A percentile compares a stretch with the other conserved stretches of the same genome.
Evolutionary conservation across 179 eudicot species (phyloP).

Genomic region (Heliamphora pulchella): DNA sequence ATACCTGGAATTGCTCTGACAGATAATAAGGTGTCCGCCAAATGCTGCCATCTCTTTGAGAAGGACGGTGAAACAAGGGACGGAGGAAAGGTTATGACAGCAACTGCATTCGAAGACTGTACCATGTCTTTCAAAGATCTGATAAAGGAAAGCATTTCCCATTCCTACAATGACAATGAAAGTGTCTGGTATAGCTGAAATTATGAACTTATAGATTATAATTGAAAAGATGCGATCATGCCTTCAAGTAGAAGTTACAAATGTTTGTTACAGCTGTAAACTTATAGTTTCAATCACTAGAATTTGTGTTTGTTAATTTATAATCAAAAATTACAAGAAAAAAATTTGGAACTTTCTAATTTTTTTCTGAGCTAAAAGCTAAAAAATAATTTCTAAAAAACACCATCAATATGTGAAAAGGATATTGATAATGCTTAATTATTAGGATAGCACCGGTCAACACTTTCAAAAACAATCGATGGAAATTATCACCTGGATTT

Average conservation of each 20-base stretch:
- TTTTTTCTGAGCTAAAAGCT: too few relatives aligned
- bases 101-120: slow-evolving; percentile 70
- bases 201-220: too few relatives aligned
- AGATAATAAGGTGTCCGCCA: slow-evolving; percentile 86
- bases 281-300: too few relatives aligned
- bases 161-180: slow-evolving; percentile 48
- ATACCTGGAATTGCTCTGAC: slow-evolving; percentile 86
- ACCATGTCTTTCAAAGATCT: slow-evolving; percentile 70
- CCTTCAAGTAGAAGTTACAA: too few relatives aligned
- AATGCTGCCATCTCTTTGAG: slow-evolving; percentile 85
- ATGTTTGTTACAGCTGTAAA: too few relatives aligned
- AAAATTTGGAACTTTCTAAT: too few relatives aligned
- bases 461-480: background rate
- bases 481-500: background rate
- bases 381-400: too few relatives aligned
- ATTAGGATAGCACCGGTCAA: background rate
- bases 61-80: slow-evolving; percentile 64
- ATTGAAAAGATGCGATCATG: too few relatives aligned
- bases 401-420: too few relatives aligned
- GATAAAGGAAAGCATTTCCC: slow-evolving; percentile 84
- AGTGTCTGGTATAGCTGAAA: too few relatives aligned
- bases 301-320: too few relatives aligned
- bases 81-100: slow-evolving; percentile 66
- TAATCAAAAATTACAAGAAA: too few relatives aligned
- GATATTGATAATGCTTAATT: slow-evolving; percentile 1